Evolutionary conservation across 2,329 filamentous ascomycete genomes (phyloP), one percentile per base, ranked within the genome.

Genomic region (Aureobasidium sp.): DNA sequence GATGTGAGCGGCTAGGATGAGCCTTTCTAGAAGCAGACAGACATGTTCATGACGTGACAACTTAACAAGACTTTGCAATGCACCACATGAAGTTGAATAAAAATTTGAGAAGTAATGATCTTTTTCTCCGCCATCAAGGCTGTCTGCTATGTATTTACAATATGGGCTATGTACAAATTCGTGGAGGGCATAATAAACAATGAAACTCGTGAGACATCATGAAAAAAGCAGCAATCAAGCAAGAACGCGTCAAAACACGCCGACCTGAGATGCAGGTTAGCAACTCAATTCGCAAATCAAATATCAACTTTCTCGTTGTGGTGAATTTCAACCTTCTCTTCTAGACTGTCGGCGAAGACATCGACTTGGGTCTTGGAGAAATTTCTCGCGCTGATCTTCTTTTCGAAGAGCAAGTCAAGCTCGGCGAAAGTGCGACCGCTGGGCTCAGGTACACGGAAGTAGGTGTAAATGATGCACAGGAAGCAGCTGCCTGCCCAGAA

Each of bases 401-500:
- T 81, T 76, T 96, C 89, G 69, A 96, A 96, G 53, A 96, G 79
- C 53, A 95, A 69, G 72, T 96, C 91, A 61, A 96, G 77, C 74
- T 96, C 91, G 7, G 90, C 91, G 70, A 93, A 96, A 0, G 89
- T 88, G 45, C 91, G 85, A 10, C 89, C 91, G 3, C 78, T 78
- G 0, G 91, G 90, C 71, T 96, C 91, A 0, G 91, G 91, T 0
- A 93, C 78, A 13, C 89, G 82, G 79, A 91, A 92, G 71, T 85
- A 93, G 0, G 87, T 88, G 76, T 93, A 96, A 16, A 94, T 76
- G 68, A 92, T 85, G 76, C 89, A 94, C 61, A 85, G 75, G 76
- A 91, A 90, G 75, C 89, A 93, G 62, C 90, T 86, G 0, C 86
- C 89, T 14, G 85, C 86, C 89, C 91, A 91, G 79, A 95, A 95